Percentiles rank a stretch among this genome's conserved stretches.
phyloP scores from a whole-genome alignment of 2,329 filamentous ascomycete species.

The Pseudogymnoascus sp. region DNA sequence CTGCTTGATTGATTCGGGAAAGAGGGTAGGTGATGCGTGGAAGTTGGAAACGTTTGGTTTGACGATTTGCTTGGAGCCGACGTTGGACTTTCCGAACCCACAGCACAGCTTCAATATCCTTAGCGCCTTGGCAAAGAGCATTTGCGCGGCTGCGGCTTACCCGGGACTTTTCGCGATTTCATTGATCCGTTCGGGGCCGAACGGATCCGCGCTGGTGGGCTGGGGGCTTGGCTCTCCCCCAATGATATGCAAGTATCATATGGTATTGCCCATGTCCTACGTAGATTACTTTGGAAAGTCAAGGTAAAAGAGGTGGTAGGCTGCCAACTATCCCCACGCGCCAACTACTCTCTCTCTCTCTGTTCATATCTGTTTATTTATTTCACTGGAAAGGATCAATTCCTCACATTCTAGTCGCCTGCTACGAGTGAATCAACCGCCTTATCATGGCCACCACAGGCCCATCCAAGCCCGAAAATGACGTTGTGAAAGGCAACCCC shows the following conservation, averaged over 20 bases:
- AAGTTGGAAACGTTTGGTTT: constrained; percentile 8
- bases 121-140: constrained; percentile 10
- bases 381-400: neutral
- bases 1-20: constrained; percentile 4
- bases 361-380: neutral
- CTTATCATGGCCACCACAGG: constrained; percentile 18
- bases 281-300: neutral
- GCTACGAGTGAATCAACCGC: neutral
- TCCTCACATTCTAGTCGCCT: neutral
- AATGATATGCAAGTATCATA: neutral
- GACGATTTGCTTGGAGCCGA: neutral
- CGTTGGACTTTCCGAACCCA: constrained; percentile 5
- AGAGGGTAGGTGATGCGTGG: neutral
- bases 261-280: neutral
- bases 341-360: neutral
- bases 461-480: constrained; percentile 27
- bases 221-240: neutral
- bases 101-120: constrained; percentile 9
- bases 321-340: neutral
- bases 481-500: constrained; percentile 16
- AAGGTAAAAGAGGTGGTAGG: neutral
- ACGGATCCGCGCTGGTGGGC: neutral
- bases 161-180: constrained; percentile 10
- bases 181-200: neutral
- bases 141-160: neutral